Conservation (phyloP, 331 rosid species). For the Malus hybrid region DNA sequence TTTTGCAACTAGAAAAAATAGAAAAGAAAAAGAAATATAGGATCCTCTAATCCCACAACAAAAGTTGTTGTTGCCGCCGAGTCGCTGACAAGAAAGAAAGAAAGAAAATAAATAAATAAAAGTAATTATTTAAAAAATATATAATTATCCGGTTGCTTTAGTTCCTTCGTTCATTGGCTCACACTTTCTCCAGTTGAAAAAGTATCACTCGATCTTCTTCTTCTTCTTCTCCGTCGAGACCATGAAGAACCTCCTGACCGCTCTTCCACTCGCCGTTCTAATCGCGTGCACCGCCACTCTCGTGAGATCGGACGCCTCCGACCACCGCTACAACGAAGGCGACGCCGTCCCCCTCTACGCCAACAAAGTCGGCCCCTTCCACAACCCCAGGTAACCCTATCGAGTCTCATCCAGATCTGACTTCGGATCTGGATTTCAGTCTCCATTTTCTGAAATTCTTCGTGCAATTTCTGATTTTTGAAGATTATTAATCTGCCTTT, state of each 20-base stretch:
- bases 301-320: slow-evolving; percentile 35
- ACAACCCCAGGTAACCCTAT: slow-evolving; percentile 36
- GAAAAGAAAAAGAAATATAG: no score
- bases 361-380: slow-evolving; percentile 50
- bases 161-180: not conserved
- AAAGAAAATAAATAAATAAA: not conserved
- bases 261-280: slow-evolving; percentile 10
- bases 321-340: slow-evolving; percentile 38
- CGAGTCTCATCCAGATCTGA: slow-evolving; percentile 7
- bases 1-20: no score
- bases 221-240: not conserved
- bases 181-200: not conserved
- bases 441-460: not conserved
- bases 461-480: not conserved
- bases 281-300: slow-evolving; percentile 11
- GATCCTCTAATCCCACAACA: no score
- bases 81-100: no score
- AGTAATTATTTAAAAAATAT: not conserved
- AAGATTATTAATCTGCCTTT: not conserved
- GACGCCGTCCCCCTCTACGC: slow-evolving; percentile 42
- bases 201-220: not conserved
- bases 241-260: slow-evolving; percentile 15
- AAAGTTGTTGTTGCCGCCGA: no score
- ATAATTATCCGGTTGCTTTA: not conserved
- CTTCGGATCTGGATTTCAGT: slow-evolving; percentile 7